Conservation (phyloP, 371 early-diverging fungal genomes). For the Amoeboaphelidium protococcarum region DNA sequence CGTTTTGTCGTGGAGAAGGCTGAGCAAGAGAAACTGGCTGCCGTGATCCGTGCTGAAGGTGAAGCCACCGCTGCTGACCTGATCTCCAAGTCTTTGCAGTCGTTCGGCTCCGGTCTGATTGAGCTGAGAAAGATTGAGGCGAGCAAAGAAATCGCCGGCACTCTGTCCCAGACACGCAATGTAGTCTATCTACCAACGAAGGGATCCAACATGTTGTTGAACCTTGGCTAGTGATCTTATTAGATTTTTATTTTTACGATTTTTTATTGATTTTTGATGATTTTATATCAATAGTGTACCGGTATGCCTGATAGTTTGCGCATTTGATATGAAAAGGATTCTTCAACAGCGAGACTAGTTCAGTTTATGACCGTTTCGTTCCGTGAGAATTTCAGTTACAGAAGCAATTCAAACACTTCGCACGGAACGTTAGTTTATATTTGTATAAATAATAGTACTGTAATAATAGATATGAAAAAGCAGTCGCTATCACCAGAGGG, state of each 20-base stretch:
- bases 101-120: slow-evolving; percentile 73
- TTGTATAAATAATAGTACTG: too few species aligned
- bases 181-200: slow-evolving; percentile 72
- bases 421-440: too few species aligned
- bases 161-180: slow-evolving; percentile 48
- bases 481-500: too few species aligned
- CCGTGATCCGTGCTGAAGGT: slow-evolving; percentile 95
- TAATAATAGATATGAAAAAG: too few species aligned
- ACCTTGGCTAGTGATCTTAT: slow-evolving; percentile 12
- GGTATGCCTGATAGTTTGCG: too few species aligned
- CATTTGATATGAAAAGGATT: too few species aligned
- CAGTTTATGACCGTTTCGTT: too few species aligned
- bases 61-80: slow-evolving; percentile 61
- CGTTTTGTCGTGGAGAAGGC: slow-evolving; percentile 73
- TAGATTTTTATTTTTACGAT: neutral
- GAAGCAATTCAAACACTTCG: too few species aligned
- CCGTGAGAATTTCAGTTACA: too few species aligned
- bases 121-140: slow-evolving; percentile 93
- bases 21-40: slow-evolving; percentile 88
- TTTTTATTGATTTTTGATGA: too few species aligned
- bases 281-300: too few species aligned
- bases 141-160: slow-evolving; percentile 80
- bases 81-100: slow-evolving; percentile 56
- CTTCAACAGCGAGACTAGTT: too few species aligned
- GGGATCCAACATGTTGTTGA: slow-evolving; percentile 24